Evolutionary conservation across 1,284 basidiomycete species (phyloP).

Genomic region (Uromyces viciae-fabae): DNA sequence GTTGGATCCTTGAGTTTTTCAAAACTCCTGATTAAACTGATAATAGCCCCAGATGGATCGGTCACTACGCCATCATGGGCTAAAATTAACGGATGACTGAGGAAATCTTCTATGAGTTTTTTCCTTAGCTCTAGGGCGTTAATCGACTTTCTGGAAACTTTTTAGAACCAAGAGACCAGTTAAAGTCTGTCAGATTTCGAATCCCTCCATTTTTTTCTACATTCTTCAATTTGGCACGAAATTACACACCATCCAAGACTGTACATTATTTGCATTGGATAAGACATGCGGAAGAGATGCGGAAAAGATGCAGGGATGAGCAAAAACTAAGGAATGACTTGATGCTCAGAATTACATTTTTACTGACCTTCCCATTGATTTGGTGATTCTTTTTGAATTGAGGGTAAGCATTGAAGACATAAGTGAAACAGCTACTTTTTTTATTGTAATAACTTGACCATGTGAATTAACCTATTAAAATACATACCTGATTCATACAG

Average conservation of each 20-base stretch:
- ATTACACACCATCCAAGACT: slow-evolving; percentile 28
- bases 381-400: slow-evolving; percentile 1
- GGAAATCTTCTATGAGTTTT: slow-evolving; percentile 32
- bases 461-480: neutral
- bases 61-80: neutral
- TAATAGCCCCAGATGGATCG: neutral
- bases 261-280: neutral
- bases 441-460: neutral
- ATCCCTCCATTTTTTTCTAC: neutral
- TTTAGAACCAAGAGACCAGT: neutral
- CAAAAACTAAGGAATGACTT: neutral
- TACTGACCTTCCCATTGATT: slow-evolving; percentile 29
- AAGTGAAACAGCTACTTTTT: neutral
- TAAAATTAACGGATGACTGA: slow-evolving; percentile 12
- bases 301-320: neutral
- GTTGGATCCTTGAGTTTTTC: neutral
- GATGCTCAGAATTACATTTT: neutral
- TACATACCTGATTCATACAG: neutral
- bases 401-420: neutral
- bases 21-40: neutral
- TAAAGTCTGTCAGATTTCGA: neutral
- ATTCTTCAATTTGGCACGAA: neutral
- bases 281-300: too few relatives aligned
- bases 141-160: neutral
- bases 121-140: neutral